Evolutionary conservation across 1,284 basidiomycete genomes (phyloP), one percentile per base, ranked within the genome.

Genomic region (Moesziomyces parantarcticus): DNA sequence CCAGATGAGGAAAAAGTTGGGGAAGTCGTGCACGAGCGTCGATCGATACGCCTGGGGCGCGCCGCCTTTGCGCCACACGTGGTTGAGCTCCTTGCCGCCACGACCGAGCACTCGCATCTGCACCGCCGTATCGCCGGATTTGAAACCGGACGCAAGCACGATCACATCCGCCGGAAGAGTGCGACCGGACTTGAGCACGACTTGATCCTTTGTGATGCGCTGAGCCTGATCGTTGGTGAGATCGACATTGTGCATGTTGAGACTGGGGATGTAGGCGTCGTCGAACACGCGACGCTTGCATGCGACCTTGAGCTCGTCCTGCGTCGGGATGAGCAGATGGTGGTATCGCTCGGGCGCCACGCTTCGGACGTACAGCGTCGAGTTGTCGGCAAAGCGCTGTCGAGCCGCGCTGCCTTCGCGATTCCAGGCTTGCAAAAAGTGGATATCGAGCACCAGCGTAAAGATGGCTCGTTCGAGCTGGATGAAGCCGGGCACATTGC

Each of bases 211-310:
- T 22, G 50, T 58, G 48, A 77, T 77, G 29, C 56, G 20, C 1
- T 52, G 54, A 0, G 64, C 64, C 13, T 53, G 58, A 16, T 65
- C 62, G 14, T 53, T 46, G 29, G 53, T 55, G 3, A 77, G 65
- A 21, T 74, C 70, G 29, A 77, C 67, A 32, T 75, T 74, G 49
- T 50, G 23, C 2, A 46, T 43, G 50, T 71, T 71, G 22, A 77
- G 51, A 4, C 51, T 39, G 20, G 67, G 63, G 36, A 77, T 53
- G 50, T 75, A 74, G 44, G 58, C 56, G 36, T 69, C 57, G 50
- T 77, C 75, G 34, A 77, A 75, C 13, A 77, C 60, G n/a, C 75
- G 54, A 7, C 75, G 59, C 50, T 77, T 77, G 67, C 75, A 77
- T 6, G 66, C 71, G 3, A 70, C 66, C 50, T 67, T 47, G 34